Conservation (phyloP, 345 rosid species). For the Clarkia xantiana region DNA sequence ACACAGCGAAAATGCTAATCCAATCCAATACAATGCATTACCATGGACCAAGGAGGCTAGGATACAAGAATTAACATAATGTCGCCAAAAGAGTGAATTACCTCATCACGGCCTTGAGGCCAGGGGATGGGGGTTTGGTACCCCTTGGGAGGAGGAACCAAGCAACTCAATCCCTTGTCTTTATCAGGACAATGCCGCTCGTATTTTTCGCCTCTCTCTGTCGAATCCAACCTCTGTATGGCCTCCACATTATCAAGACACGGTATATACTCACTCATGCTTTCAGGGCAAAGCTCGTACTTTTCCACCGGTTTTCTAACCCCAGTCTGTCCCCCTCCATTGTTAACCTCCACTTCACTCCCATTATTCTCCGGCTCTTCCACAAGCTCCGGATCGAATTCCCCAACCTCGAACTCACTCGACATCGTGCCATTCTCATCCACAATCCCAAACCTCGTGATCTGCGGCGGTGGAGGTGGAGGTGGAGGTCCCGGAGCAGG, state of each 20-base stretch:
- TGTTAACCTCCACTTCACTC: constrained; percentile 9
- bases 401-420: constrained; percentile 66
- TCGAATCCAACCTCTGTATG: constrained; percentile 45
- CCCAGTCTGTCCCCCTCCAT: constrained; percentile 10
- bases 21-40: not conserved
- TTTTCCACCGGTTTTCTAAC: constrained; percentile 21
- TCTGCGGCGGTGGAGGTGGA: constrained; percentile 25
- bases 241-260: constrained; percentile 79
- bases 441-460: constrained; percentile 52
- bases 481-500: constrained; percentile 15
- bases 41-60: not conserved
- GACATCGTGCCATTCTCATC: constrained; percentile 77
- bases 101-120: constrained; percentile 97
- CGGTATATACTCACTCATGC: constrained; percentile 68
- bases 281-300: constrained; percentile 40
- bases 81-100: constrained; percentile 6
- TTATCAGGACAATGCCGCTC: constrained; percentile 75
- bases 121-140: constrained; percentile 65
- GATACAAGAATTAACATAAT: not conserved
- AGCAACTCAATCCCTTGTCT: constrained; percentile 57
- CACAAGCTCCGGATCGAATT: constrained; percentile 48
- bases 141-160: constrained; percentile 63
- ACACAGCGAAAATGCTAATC: not conserved
- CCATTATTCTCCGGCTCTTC: constrained; percentile 33
- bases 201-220: constrained; percentile 63